phyloP scores from a whole-genome alignment of 2,329 filamentous ascomycete species.

The Aspergillus sp. region DNA sequence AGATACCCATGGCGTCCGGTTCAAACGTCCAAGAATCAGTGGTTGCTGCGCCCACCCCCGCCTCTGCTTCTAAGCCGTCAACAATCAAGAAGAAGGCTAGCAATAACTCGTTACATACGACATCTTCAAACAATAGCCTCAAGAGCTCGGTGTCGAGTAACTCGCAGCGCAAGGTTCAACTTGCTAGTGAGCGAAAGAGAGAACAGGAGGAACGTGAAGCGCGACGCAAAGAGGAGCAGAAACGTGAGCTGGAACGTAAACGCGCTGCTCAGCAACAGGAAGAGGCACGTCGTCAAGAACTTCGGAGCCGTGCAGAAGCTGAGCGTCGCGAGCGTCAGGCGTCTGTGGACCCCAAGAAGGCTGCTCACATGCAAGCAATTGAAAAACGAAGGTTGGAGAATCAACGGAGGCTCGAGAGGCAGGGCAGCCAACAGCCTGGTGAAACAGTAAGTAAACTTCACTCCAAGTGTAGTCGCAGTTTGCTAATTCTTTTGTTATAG shows the following conservation, averaged over 20 bases:
- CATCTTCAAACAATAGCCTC: constrained; percentile 50
- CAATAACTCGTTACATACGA: constrained; percentile 55
- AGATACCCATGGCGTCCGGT: constrained; percentile 40
- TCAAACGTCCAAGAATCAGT: constrained; percentile 52
- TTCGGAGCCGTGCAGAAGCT: constrained; percentile 55
- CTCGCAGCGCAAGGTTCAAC: constrained; percentile 63
- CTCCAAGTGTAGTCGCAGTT: not conserved
- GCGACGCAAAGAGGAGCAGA: constrained; percentile 72
- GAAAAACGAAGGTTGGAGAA: constrained; percentile 47
- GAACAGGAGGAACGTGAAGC: constrained; percentile 77
- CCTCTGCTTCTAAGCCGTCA: constrained; percentile 42
- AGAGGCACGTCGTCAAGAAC: constrained; percentile 56
- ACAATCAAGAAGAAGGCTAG: constrained; percentile 58
- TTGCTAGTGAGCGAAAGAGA: constrained; percentile 72
- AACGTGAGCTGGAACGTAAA: constrained; percentile 73
- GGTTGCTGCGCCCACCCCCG: constrained; percentile 39
- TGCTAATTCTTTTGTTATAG: constrained; percentile 10
- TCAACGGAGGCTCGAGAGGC: constrained; percentile 39
- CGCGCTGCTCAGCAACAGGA: constrained; percentile 52
- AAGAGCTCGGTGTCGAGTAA: constrained; percentile 57
- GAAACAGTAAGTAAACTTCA: constrained; percentile 28
- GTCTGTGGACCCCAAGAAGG: constrained; percentile 58
- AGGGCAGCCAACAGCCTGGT: constrained; percentile 35
- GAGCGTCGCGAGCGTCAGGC: constrained; percentile 41
- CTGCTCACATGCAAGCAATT: constrained; percentile 55